Percentiles rank a stretch among this genome's conserved stretches.
Conservation (phyloP, 1,284 basidiomycete genomes). For the Ceratobasidium sp. region DNA sequence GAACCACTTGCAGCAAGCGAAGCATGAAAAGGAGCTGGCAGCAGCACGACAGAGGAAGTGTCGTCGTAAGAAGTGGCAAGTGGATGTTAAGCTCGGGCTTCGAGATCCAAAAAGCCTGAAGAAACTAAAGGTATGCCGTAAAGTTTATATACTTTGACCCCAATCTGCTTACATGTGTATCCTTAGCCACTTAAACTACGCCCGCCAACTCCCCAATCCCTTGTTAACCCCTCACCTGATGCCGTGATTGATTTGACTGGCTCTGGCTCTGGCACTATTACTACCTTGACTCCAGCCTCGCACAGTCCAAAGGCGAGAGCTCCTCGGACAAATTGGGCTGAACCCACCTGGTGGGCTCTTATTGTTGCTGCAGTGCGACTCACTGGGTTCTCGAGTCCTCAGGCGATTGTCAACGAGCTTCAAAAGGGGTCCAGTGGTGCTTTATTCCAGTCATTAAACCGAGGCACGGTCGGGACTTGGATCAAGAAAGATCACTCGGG, state of each 20-base stretch:
- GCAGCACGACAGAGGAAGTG: neutral
- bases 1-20: neutral
- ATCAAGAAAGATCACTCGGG: slow-evolving; percentile 3
- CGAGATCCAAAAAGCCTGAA: neutral
- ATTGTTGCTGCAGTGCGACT: neutral
- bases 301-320: neutral
- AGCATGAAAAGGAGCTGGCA: neutral
- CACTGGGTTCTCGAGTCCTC: slow-evolving; percentile 4
- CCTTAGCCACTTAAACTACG: too few species aligned
- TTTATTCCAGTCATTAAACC: slow-evolving; percentile 8
- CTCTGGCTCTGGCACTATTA: too few species aligned
- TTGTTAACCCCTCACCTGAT: too few species aligned
- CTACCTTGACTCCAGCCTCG: too few species aligned
- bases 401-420: neutral
- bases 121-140: neutral
- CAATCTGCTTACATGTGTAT: too few species aligned
- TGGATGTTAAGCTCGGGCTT: neutral
- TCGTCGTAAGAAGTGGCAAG: neutral
- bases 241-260: too few species aligned
- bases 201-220: too few species aligned
- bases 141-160: too few species aligned
- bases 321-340: slow-evolving; percentile 16
- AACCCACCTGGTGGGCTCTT: neutral
- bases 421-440: slow-evolving; percentile 2
- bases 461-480: slow-evolving; percentile 12